A percentile compares a stretch with the other conserved stretches of the same genome.
Conservation (phyloP, 495 filamentous ascomycete genomes). For the Tuber brumale region DNA sequence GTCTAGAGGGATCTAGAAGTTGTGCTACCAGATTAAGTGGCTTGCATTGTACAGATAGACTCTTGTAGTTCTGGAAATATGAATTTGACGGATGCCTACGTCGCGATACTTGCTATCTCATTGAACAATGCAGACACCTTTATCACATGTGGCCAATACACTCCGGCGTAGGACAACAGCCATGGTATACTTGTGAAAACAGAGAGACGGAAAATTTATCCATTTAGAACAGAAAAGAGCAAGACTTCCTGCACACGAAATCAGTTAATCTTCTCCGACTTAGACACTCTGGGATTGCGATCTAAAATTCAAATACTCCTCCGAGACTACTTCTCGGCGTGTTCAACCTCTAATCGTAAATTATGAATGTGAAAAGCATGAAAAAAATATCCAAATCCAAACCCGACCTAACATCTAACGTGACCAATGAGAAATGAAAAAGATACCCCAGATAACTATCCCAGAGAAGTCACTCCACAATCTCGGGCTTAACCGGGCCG, state of each 20-base stretch:
- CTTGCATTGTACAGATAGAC: not conserved
- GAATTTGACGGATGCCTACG: not conserved
- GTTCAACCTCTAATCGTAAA: not conserved
- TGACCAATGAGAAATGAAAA: not conserved
- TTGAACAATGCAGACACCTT: not conserved
- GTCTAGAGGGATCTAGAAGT: not conserved
- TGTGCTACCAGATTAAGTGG: not conserved
- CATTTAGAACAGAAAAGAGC: not conserved
- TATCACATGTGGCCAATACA: not conserved
- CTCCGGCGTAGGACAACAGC: not conserved
- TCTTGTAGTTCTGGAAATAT: not conserved
- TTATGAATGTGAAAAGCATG: not conserved
- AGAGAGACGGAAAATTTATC: not conserved
- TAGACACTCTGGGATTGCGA: not conserved
- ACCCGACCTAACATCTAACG: not conserved
- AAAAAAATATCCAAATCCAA: not conserved
- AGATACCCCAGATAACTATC: not conserved
- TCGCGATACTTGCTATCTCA: not conserved
- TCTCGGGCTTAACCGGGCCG: not conserved
- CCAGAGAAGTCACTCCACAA: not conserved
- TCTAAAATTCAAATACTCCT: not conserved
- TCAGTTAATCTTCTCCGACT: not conserved
- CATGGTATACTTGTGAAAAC: not conserved
- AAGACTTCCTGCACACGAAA: not conserved
- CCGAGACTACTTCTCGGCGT: not conserved